A percentile compares a stretch with the other conserved stretches of the same genome.
phyloP scores from a whole-genome alignment of 495 filamentous ascomycete species.

The Parachaetomium inaequale region DNA sequence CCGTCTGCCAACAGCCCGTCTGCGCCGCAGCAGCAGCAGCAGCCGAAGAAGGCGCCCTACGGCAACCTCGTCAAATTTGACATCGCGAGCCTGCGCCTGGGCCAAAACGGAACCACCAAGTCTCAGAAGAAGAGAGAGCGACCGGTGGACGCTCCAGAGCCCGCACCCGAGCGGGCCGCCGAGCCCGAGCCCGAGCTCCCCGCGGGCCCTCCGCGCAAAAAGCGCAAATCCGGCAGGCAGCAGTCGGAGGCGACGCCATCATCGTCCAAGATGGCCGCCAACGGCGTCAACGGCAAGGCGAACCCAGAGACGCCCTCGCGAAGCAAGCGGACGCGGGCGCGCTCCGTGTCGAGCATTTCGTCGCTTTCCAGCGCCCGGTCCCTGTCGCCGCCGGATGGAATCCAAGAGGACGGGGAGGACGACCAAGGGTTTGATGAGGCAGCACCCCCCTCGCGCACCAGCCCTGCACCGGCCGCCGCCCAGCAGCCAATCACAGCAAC shows the following conservation, averaged over 20 bases:
- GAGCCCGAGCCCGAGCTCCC: constrained; percentile 18
- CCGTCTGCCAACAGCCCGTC: constrained; percentile 28
- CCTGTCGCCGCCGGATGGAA: constrained; percentile 28
- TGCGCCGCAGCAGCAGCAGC: constrained; percentile 33
- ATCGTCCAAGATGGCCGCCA: constrained; percentile 10
- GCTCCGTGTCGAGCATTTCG: constrained; percentile 32
- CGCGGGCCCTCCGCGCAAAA: constrained; percentile 33
- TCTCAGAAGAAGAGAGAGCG: constrained; percentile 1
- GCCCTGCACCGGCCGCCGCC: constrained; percentile 21
- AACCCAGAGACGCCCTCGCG: constrained; percentile 28
- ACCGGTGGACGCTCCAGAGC: constrained; percentile 13
- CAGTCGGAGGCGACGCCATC: constrained; percentile 21
- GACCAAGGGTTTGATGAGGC: constrained; percentile 17
- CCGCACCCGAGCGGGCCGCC: constrained; percentile 9
- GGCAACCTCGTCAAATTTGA: constrained; percentile 40
- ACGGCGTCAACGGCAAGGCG: constrained; percentile 25
- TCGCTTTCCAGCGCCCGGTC: constrained; percentile 36
- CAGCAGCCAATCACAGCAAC: constrained; percentile 31
- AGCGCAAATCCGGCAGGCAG: constrained; percentile 30
- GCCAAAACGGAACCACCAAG: constrained; percentile 5
- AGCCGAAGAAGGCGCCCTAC: constrained; percentile 42
- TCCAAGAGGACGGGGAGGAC: constrained; percentile 17
- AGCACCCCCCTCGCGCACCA: constrained; percentile 25
- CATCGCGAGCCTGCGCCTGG: constrained; percentile 24
- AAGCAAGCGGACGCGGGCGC: constrained; percentile 21